Evolutionary conservation across 2,329 filamentous ascomycete genomes (phyloP), one percentile per base, ranked within the genome.

Genomic region (Aotearoamyces nothofagi): DNA sequence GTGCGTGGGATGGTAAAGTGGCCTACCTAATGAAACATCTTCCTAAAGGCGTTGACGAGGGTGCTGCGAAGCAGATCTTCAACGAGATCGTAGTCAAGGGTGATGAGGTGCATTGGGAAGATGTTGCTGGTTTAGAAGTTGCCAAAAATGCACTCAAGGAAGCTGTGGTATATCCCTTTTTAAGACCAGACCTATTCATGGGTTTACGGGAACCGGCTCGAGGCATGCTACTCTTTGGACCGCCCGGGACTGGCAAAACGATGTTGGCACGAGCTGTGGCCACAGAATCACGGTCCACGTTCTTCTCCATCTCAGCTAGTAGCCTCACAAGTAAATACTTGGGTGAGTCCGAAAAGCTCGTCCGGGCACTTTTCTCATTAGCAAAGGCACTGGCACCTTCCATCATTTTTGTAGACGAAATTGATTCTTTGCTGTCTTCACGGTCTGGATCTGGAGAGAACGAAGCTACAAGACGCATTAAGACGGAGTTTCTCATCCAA

Each of bases 351-450:
- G 90, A 98, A 54, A 98, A 98, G 54, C 69, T 98, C 4, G 90
- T 98, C 2, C 73, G 84, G 19, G 90, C 90, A 3, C 61, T 98
- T 0, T 98, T 98, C 50, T 70, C 72, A 1, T 59, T 96, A n/a
- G 86, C 90, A 4, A 92, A 92, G 50, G 65, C 73, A 19, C 64
- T 96, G 24, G 84, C 90, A 0, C 90, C 90, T 0, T 90, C 80
- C 36, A 96, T 98, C 49, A 96, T 98, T 33, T 98, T 98, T 42
- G 84, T 98, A 4, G 90, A 98, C 45, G 90, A 98, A 50, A 98
- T 98, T 37, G 90, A 98, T 51, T 93, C 86, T 1, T 59, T 98
- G 1, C 64, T 98, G 1, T 92, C 84, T 1, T 73, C 84, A 10
- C 66, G 90, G 29, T 80, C 78, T 5, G 81, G 82, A 0, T 76